Percentiles rank a stretch among this genome's conserved stretches.
Evolutionary conservation across 192 early-diverging fungal genomes (phyloP).

Genomic region (Rhizophagus sp.): DNA sequence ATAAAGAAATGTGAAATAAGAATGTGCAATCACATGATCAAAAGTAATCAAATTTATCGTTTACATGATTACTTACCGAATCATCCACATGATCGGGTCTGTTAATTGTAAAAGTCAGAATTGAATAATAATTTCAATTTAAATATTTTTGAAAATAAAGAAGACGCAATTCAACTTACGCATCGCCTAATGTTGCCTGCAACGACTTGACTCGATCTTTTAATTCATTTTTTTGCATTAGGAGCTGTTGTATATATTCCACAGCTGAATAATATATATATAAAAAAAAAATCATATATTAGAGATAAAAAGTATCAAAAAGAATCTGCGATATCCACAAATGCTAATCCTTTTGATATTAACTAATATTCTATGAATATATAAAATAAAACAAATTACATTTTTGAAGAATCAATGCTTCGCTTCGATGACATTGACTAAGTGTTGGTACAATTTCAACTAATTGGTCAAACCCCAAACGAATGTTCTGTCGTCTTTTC

Average conservation of each 20-base stretch:
- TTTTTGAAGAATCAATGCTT: conserved; percentile 85
- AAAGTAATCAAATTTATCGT: background rate
- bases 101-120: background rate
- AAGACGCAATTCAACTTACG: conserved; percentile 37
- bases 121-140: background rate
- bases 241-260: conserved; percentile 72
- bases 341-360: background rate
- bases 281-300: background rate
- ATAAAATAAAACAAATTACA: conserved; percentile 39
- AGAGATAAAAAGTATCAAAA: background rate
- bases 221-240: conserved; percentile 61
- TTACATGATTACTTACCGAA: conserved; percentile 15
- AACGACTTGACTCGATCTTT: conserved; percentile 53
- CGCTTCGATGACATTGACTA: conserved; percentile 78
- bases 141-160: background rate
- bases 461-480: conserved; percentile 86
- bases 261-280: conserved; percentile 49
- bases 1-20: background rate
- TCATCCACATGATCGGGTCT: conserved; percentile 21
- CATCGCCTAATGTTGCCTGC: conserved; percentile 51
- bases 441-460: conserved; percentile 85
- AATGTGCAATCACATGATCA: background rate
- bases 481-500: conserved; percentile 89
- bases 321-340: background rate
- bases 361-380: too few species aligned